Evolutionary conservation across 768 basidiomycete species (phyloP).

Genomic region (Clavulina sp.): DNA sequence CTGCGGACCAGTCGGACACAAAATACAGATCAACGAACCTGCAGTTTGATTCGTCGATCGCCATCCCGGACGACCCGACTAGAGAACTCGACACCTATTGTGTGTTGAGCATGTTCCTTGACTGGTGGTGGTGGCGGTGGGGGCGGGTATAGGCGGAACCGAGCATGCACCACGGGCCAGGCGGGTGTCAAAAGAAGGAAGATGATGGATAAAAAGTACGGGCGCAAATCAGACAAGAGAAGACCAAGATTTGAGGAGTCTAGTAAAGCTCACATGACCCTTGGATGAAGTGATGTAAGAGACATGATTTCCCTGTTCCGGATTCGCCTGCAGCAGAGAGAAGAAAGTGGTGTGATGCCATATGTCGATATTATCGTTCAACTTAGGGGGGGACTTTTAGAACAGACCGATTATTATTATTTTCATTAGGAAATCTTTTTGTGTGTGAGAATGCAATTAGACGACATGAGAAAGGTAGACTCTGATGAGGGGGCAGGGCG

Average conservation of each 20-base stretch:
- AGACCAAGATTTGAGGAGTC: background rate
- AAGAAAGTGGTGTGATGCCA: no score
- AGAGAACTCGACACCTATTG: slow-evolving; percentile 96
- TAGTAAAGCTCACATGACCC: slow-evolving; percentile 57
- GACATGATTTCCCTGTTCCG: slow-evolving; percentile 92
- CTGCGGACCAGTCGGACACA: background rate
- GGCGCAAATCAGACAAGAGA: no score
- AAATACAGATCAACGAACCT: slow-evolving; percentile 33
- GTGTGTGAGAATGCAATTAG: slow-evolving; percentile 11
- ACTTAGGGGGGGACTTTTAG: no score
- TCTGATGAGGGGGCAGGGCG: no score
- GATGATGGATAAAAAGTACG: no score
- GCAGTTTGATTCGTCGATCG: slow-evolving; percentile 88
- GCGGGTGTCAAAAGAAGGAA: slow-evolving; percentile 6
- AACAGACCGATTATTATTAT: slow-evolving; percentile 82
- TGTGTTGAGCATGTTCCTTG: slow-evolving; percentile 93
- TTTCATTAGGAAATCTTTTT: slow-evolving; percentile 91
- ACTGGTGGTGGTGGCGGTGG: no score
- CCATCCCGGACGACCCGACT: slow-evolving; percentile 84
- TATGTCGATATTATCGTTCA: no score
- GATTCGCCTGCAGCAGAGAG: slow-evolving; percentile 81
- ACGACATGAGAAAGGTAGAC: background rate
- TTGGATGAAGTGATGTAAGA: slow-evolving; percentile 91
- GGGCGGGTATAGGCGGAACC: no score
- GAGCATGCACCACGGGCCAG: no score